Conservation (phyloP, 2,329 filamentous ascomycete species). For the Lachnellula hyalina region DNA sequence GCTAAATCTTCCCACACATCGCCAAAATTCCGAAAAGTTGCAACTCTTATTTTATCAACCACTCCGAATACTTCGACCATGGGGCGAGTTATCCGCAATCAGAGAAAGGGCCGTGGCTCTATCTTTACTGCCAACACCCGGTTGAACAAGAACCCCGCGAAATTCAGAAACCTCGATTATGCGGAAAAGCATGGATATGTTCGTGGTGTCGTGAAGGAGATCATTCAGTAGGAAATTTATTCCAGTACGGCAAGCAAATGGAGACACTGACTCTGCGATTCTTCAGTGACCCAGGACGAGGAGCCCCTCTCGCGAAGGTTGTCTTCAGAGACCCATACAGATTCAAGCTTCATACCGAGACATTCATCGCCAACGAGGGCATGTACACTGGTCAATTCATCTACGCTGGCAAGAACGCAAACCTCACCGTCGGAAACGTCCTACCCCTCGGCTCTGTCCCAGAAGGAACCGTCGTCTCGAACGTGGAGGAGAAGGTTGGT, state of each 20-base stretch:
- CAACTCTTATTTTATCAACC: neutral
- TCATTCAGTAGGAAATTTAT: slow-evolving; percentile 74
- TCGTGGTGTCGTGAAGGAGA: slow-evolving; percentile 96
- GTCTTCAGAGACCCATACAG: slow-evolving; percentile 97
- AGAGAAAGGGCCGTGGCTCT: slow-evolving; percentile 71
- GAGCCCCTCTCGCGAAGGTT: slow-evolving; percentile 95
- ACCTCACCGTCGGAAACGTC: slow-evolving; percentile 94
- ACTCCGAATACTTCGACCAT: slow-evolving; percentile 1
- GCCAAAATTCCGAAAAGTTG: neutral
- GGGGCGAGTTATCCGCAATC: slow-evolving; percentile 65
- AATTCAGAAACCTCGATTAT: slow-evolving; percentile 96
- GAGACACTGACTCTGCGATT: neutral
- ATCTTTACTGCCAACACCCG: slow-evolving; percentile 79
- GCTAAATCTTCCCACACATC: neutral
- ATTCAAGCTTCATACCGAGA: slow-evolving; percentile 97
- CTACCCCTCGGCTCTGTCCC: slow-evolving; percentile 91
- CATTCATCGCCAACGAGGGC: slow-evolving; percentile 99
- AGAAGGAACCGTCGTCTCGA: slow-evolving; percentile 98
- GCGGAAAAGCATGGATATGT: slow-evolving; percentile 97
- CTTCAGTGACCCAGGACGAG: slow-evolving; percentile 91
- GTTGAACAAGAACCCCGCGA: slow-evolving; percentile 90
- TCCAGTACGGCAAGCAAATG: neutral
- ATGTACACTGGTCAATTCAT: slow-evolving; percentile 99
- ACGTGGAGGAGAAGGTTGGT: slow-evolving; percentile 98
- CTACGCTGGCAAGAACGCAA: slow-evolving; percentile 99